Evolutionary conservation across 495 filamentous ascomycete species (phyloP).

Genomic region (Parachaetomium inaequale): DNA sequence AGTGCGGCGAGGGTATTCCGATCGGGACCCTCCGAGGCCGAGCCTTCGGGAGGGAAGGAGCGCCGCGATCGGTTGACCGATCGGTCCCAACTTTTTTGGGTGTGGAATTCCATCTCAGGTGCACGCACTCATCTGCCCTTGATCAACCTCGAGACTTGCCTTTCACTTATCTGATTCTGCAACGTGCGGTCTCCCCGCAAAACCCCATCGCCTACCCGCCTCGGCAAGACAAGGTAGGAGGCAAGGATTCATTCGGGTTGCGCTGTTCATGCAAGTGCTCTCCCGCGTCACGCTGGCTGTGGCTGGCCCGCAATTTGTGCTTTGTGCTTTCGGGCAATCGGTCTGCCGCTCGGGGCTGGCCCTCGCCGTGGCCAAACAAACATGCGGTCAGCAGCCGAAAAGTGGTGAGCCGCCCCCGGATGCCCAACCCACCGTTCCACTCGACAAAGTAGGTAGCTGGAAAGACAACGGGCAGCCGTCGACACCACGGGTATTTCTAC

Average conservation of each 20-base stretch:
- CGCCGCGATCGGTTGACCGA: background rate
- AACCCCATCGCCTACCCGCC: background rate
- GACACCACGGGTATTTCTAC: background rate
- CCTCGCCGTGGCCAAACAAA: slow-evolving; percentile 14
- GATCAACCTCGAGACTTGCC: background rate
- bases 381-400: slow-evolving; percentile 26
- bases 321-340: no score
- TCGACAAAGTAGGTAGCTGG: background rate
- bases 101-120: background rate
- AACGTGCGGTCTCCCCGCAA: background rate
- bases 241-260: slow-evolving; percentile 6
- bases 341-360: slow-evolving; percentile 13
- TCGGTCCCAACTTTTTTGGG: background rate
- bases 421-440: slow-evolving; percentile 2
- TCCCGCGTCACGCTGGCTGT: slow-evolving; percentile 11
- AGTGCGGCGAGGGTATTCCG: background rate
- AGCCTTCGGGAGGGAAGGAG: background rate
- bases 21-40: background rate
- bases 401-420: slow-evolving; percentile 1
- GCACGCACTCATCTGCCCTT: no score
- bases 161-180: background rate
- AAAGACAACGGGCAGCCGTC: background rate
- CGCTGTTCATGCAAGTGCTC: slow-evolving; percentile 7
- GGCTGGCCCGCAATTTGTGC: slow-evolving; percentile 14
- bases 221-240: background rate